Conservation (phyloP, 1,284 basidiomycete genomes). For the Peniophora sp. region DNA sequence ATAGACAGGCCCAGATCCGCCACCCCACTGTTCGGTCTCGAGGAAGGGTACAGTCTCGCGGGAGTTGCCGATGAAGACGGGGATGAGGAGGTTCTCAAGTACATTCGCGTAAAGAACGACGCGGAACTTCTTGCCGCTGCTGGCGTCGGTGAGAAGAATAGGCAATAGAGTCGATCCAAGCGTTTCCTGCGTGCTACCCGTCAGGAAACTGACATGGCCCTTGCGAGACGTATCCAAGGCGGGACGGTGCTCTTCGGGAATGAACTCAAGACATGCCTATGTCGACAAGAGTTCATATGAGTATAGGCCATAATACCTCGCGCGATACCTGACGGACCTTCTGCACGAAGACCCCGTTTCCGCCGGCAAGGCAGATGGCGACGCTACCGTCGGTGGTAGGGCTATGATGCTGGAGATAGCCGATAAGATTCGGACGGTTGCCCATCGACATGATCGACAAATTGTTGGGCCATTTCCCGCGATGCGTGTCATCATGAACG, state of each 20-base stretch:
- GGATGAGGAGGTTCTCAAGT: neutral
- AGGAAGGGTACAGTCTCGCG: no score
- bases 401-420: neutral
- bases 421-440: conserved; percentile 1
- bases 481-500: conserved; percentile 5
- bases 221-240: neutral
- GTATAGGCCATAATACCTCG: neutral
- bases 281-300: neutral
- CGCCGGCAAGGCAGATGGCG: conserved; percentile 3
- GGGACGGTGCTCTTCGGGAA: neutral
- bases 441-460: conserved; percentile 1
- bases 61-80: neutral
- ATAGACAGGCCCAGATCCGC: no score
- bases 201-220: neutral
- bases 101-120: neutral
- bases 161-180: neutral
- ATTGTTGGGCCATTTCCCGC: neutral
- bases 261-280: neutral
- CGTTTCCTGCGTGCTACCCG: neutral
- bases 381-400: conserved; percentile 3
- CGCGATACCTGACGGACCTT: neutral
- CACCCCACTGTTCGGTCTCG: no score
- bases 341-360: neutral
- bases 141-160: neutral
- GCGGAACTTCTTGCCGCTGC: neutral